These are phyloP conservation scores for Hypoxylon fuscum DNA, from an alignment of 495 filamentous ascomycete species.

Conservation along the genomic window DNA sequence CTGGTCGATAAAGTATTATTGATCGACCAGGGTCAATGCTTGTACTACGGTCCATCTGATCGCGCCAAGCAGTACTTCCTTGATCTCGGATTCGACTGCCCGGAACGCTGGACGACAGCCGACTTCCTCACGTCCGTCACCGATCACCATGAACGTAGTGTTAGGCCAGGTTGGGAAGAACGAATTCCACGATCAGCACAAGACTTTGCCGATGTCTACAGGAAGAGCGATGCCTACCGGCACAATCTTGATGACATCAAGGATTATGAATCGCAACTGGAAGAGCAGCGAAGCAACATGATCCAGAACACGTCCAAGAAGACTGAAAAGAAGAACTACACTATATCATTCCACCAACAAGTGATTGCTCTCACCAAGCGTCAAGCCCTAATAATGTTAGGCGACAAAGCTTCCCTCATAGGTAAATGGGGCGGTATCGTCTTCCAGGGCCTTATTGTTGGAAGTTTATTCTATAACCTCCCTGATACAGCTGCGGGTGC, in stretches of 20 bases:
- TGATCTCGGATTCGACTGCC: slow-evolving; percentile 66
- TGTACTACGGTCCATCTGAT: slow-evolving; percentile 70
- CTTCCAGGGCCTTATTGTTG: slow-evolving; percentile 79
- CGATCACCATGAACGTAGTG: slow-evolving; percentile 68
- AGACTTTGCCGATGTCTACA: slow-evolving; percentile 73
- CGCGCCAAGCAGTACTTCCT: slow-evolving; percentile 70
- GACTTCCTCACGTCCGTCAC: slow-evolving; percentile 81
- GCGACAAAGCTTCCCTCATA: slow-evolving; percentile 57
- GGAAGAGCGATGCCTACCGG: slow-evolving; percentile 60
- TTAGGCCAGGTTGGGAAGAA: slow-evolving; percentile 68
- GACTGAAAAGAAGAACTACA: slow-evolving; percentile 71
- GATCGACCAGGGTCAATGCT: slow-evolving; percentile 72
- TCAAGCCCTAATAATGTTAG: slow-evolving; percentile 68
- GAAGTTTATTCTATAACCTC: slow-evolving; percentile 77
- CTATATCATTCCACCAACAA: slow-evolving; percentile 72
- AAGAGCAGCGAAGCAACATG: slow-evolving; percentile 21
- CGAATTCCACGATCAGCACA: slow-evolving; percentile 74
- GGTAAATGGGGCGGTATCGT: slow-evolving; percentile 61
- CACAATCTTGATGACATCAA: slow-evolving; percentile 58
- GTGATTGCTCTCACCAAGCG: slow-evolving; percentile 72
- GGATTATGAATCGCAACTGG: slow-evolving; percentile 52
- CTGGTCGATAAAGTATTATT: slow-evolving; percentile 71
- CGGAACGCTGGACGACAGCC: slow-evolving; percentile 66
- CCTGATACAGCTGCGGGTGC: slow-evolving; percentile 64
- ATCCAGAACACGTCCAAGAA: slow-evolving; percentile 65